Conservation (phyloP, 768 basidiomycete species). For the Mycena maculata region DNA sequence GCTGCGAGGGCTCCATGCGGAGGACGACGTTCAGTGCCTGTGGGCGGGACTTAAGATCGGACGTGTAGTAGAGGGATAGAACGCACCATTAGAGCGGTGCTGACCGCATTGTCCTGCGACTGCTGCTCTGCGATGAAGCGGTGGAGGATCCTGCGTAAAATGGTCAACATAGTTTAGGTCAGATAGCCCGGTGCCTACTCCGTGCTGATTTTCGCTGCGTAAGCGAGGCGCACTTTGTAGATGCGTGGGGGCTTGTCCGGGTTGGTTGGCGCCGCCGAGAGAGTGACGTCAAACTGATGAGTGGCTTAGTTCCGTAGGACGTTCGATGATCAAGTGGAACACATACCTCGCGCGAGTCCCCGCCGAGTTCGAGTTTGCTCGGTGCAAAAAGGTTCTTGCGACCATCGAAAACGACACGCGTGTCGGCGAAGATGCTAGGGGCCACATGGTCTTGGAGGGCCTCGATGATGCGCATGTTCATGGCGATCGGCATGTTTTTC, state of each 20-base stretch:
- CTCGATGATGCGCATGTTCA: conserved; percentile 63
- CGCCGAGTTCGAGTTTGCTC: conserved; percentile 50
- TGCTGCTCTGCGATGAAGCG: conserved; percentile 74
- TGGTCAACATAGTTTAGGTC: background rate
- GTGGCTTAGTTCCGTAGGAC: conserved; percentile 4
- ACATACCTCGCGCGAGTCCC: conserved; percentile 49
- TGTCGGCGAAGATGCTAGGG: conserved; percentile 60
- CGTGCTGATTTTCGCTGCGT: conserved; percentile 68
- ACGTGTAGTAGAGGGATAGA: background rate
- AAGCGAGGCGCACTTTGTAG: conserved; percentile 65
- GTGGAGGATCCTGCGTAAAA: conserved; percentile 61
- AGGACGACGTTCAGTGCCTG: conserved; percentile 82
- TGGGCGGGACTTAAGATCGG: background rate
- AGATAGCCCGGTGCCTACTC: conserved; percentile 37
- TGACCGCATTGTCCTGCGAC: conserved; percentile 73
- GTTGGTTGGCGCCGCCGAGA: conserved; percentile 59
- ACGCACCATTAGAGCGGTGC: conserved; percentile 71
- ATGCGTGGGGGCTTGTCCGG: conserved; percentile 56
- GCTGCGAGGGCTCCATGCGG: conserved; percentile 76
- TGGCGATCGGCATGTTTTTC: conserved; percentile 57
- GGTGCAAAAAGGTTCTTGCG: conserved; percentile 69
- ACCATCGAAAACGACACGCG: conserved; percentile 64
- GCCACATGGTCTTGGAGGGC: conserved; percentile 57
- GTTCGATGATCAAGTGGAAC: background rate
- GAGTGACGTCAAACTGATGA: conserved; percentile 37